Percentiles rank a stretch among this genome's conserved stretches.
Evolutionary conservation across 2,329 filamentous ascomycete genomes (phyloP).

Genomic region (Botrytis medusae): DNA sequence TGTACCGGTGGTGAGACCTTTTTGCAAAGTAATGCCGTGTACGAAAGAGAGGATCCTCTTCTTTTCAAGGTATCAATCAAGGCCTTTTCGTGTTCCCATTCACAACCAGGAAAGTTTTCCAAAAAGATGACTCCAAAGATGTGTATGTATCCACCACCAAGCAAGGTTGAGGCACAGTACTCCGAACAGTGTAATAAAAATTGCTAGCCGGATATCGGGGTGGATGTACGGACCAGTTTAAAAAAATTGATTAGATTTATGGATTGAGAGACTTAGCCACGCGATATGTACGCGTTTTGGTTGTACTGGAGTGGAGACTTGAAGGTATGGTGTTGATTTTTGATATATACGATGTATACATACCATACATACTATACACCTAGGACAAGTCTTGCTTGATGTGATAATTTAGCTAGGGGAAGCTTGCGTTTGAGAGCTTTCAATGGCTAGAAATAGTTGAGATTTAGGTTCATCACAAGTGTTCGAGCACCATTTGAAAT

Average conservation of each 20-base stretch:
- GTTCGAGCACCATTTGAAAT: background rate
- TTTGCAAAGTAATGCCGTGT: background rate
- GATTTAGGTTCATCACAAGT: conserved; percentile 4
- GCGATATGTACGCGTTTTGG: background rate
- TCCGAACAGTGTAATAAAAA: background rate
- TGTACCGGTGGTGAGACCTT: background rate
- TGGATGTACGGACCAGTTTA: background rate
- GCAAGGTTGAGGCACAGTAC: background rate
- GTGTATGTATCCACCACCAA: background rate
- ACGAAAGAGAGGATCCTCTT: background rate
- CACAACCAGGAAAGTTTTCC: background rate
- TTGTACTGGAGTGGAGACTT: background rate
- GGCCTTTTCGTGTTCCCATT: background rate
- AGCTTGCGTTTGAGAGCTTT: background rate
- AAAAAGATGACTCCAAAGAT: background rate
- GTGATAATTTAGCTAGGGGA: background rate
- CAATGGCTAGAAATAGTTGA: background rate
- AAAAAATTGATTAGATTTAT: background rate
- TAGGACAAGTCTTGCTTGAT: background rate
- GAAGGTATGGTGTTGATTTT: background rate
- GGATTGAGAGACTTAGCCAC: background rate
- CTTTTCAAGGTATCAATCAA: background rate
- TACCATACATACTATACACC: no score
- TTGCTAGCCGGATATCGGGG: background rate
- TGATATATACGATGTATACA: background rate